A percentile compares a stretch with the other conserved stretches of the same genome.
These are phyloP conservation scores for Potentilla sterilis DNA, from an alignment of 306 rosid species.

Conservation along the genomic window DNA sequence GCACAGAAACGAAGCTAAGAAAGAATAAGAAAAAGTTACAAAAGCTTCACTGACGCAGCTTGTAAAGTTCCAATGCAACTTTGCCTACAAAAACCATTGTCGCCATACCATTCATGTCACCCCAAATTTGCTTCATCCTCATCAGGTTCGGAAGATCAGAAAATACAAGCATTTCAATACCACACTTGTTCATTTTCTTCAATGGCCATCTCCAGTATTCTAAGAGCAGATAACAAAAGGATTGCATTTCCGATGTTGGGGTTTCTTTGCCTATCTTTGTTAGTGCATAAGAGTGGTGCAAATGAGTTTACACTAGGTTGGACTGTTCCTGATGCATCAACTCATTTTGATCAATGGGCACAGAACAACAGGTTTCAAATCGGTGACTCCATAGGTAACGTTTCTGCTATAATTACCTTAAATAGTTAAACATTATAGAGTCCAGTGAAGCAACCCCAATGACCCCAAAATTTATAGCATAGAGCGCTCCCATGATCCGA, in stretches of 20 bases:
- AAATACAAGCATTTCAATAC: neutral
- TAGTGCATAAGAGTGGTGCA: conserved; percentile 52
- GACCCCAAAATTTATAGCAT: neutral
- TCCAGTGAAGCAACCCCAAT: neutral
- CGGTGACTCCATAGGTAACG: conserved; percentile 77
- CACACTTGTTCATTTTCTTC: conserved; percentile 10
- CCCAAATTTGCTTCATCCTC: conserved; percentile 5
- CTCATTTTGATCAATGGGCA: conserved; percentile 76
- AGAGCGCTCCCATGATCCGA: too few species aligned
- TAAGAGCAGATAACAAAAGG: conserved; percentile 15
- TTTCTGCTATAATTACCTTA: neutral
- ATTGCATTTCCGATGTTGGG: conserved; percentile 34
- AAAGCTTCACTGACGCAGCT: conserved; percentile 61
- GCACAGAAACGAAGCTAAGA: conserved; percentile 57
- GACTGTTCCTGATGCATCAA: conserved; percentile 48
- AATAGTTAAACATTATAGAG: neutral
- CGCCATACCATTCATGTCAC: conserved; percentile 33
- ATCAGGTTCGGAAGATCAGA: neutral
- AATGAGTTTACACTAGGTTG: conserved; percentile 61
- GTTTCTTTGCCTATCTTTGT: conserved; percentile 42
- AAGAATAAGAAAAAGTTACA: conserved; percentile 56
- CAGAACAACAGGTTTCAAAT: conserved; percentile 60
- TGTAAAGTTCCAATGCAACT: conserved; percentile 41
- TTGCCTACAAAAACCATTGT: conserved; percentile 65
- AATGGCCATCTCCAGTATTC: conserved; percentile 42